Conservation (phyloP, 2,329 filamentous ascomycete genomes). For the Leptographium galeiforme region DNA sequence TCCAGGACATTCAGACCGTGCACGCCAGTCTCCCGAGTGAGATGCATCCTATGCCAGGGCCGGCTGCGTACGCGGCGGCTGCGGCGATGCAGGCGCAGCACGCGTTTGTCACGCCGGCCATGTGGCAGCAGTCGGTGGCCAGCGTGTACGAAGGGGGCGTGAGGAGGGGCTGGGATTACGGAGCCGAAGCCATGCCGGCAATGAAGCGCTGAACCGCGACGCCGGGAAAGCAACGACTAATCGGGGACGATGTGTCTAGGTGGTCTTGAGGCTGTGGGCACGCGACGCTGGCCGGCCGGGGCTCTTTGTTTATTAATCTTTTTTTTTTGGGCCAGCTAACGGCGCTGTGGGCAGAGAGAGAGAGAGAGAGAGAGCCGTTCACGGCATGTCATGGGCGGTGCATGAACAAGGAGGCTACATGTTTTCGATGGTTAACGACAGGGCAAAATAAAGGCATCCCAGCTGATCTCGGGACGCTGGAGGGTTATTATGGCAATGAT, state of each 20-base stretch:
- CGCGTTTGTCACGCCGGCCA: conserved; percentile 53
- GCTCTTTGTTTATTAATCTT: neutral
- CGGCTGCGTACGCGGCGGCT: conserved; percentile 37
- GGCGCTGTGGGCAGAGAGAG: neutral
- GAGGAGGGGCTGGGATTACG: conserved; percentile 49
- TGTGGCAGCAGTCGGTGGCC: conserved; percentile 62
- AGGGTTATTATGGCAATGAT: neutral
- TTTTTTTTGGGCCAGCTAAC: neutral
- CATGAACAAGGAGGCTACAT: neutral
- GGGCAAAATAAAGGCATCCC: neutral
- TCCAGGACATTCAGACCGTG: conserved; percentile 39
- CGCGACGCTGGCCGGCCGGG: no score
- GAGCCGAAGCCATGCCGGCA: conserved; percentile 14
- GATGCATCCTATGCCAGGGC: conserved; percentile 29
- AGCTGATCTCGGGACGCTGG: neutral
- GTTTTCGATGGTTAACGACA: neutral
- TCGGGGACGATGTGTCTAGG: neutral
- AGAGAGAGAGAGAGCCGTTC: neutral
- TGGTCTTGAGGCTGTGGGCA: neutral
- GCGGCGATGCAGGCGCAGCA: conserved; percentile 30
- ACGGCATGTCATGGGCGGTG: neutral
- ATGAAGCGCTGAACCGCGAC: conserved; percentile 3
- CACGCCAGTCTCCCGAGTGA: conserved; percentile 28
- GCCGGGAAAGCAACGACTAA: neutral
- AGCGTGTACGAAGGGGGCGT: conserved; percentile 54